These are phyloP conservation scores for Rubia yunnanensis DNA, from an alignment of 257 asterid genomes.

Conservation along the genomic window DNA sequence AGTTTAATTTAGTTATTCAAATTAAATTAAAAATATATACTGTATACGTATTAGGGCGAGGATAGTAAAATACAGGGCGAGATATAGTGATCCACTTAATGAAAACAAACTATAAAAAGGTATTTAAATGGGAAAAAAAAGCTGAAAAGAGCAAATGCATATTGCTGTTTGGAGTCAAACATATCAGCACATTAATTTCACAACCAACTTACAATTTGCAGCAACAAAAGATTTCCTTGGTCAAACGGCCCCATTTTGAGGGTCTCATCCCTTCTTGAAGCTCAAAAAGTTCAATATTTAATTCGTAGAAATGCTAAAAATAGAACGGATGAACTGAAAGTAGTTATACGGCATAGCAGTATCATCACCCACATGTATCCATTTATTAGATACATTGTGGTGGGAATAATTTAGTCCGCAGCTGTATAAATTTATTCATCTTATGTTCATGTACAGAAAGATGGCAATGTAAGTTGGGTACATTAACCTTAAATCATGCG, in stretches of 20 bases:
- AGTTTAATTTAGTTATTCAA: no score
- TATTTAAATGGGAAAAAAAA: no score
- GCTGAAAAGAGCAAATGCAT: neutral
- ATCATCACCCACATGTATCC: neutral
- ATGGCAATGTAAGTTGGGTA: no score
- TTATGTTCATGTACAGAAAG: neutral
- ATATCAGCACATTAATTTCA: neutral
- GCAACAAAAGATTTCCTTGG: neutral
- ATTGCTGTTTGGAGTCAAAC: no score
- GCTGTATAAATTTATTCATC: no score
- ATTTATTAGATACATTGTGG: neutral
- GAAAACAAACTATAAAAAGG: neutral
- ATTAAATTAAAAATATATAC: no score
- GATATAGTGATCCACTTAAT: no score
- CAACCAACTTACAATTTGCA: neutral
- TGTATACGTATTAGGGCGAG: no score
- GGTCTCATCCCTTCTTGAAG: neutral
- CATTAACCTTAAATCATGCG: neutral
- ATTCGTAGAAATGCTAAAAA: neutral
- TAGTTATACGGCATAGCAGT: no score
- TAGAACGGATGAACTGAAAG: neutral
- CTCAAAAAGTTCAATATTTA: neutral
- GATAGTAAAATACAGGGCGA: no score
- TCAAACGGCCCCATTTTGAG: neutral
- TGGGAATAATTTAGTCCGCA: no score